Evolutionary conservation across 1,139 yeast species (phyloP), one percentile per base, ranked within the genome.

Genomic region (Hanseniaspora sp.): DNA sequence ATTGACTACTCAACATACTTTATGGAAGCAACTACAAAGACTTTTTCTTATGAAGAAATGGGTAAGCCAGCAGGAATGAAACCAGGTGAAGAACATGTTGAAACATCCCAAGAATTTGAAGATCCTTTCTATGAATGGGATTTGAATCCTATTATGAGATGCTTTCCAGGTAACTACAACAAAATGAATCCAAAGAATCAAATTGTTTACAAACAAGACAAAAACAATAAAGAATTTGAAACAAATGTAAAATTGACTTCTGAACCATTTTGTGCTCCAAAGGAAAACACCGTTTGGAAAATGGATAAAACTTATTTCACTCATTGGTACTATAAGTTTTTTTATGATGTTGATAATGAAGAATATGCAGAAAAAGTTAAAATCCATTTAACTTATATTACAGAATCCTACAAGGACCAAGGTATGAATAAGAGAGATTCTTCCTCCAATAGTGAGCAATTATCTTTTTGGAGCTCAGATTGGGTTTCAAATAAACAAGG

Each of bases 221-320:
- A 51, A 18, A 51, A 51, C 41, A 51, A 51, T 29, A 84, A 80
- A 66, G 92, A 92, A 9, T 56, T 72, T 45, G 82, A 79, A 39
- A 79, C 78, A 62, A 77, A 77, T 58, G 66, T 68, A 30, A 31
- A 48, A 13, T 31, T 51, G 23, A 58, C 68, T 0, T 77, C 86
- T 40, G 90, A 74, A 56, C 96, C 96, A 17, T 85, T 86, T 67
- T 87, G 96, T 67, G 78, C 85, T 31, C 96, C 95, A 18, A 73
- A 71, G 37, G 92, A 85, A 59, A 74, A 79, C 58, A 64, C 73
- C 13, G 72, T 69, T 43, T 72, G 83, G 68, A 74, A 76, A 58
- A 67, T 76, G 58, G 95, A 76, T 42, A 69, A 74, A 56, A 77
- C 85, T 0, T 84, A 85, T 63, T 87, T 88, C 64, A 68, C 85